Base-by-base conservation (phyloP, 305 asterid genomes). In the Salvia sclarea region DNA sequence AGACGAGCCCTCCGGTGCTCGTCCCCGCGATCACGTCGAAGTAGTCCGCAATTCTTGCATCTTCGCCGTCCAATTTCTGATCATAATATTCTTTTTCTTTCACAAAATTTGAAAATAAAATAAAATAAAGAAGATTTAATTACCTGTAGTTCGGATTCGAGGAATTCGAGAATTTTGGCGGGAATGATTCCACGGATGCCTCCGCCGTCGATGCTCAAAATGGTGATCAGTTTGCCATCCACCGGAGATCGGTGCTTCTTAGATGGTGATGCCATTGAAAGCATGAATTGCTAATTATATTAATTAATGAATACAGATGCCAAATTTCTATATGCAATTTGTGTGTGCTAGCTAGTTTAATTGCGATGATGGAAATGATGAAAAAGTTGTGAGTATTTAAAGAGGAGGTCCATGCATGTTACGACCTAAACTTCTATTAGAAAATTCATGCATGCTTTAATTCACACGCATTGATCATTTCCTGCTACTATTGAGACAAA, bases 181-280 rank as follows among this genome's bases (percentile, higher is more conserved):
- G 96, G 91, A 66, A 88, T 83, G 57, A 86, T 83, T 37, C 91
- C 93, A 17, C 82, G 70, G 17, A 84, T 83, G 35, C 88, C 93
- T 60, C 96, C 96, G 47, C 93, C 93, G 48, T 88, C 96, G 13
- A 86, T 77, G 76, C 96, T 88, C 13, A 88, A 81, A 48, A 88
- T 55, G 0, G 91, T 86, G 58, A 77, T 73, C 5, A 72, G 62
- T 4, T 66, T 70, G 9, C 90, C 88, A 45, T 58, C 30, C 0
- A 30, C 45, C 8, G 85, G 82, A 31, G 88, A 80, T 24, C 40
- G 77, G 75, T 68, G 67, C 72, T 75, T 80, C 0, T 56, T 48
- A 2, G 74, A 50, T 12, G 76, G 56, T 18, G 80, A 66, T 35
- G 66, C 66, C 45, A 13, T 44, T 37, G 41, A 13, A 37, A 37